Percentiles rank a stretch among this genome's conserved stretches.
Conservation (phyloP, 495 filamentous ascomycete genomes). For the Podospora appendiculata region DNA sequence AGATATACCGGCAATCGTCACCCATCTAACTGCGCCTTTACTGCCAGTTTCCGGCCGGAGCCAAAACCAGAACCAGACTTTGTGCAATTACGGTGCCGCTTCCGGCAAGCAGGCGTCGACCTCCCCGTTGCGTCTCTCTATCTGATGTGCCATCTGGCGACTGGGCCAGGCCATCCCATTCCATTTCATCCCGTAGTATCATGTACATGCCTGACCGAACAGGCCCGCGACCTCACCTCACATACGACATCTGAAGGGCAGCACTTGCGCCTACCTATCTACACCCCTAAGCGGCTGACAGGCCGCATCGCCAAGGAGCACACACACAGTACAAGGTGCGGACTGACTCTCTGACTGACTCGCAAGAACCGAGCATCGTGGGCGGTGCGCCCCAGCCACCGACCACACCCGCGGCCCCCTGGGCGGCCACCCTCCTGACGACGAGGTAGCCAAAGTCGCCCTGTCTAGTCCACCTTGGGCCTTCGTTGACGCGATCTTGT, state of each 20-base stretch:
- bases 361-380: background rate
- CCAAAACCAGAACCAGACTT: constrained; percentile 1
- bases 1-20: too few relatives aligned
- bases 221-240: too few relatives aligned
- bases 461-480: background rate
- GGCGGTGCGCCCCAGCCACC: constrained; percentile 12
- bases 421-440: constrained; percentile 14
- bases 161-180: too few relatives aligned
- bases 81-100: constrained; percentile 1
- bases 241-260: too few relatives aligned
- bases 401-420: constrained; percentile 10
- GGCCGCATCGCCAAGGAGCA: too few relatives aligned
- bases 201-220: too few relatives aligned
- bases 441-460: background rate
- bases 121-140: background rate
- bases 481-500: constrained; percentile 13
- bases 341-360: too few relatives aligned
- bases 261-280: too few relatives aligned
- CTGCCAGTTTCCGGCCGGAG: background rate
- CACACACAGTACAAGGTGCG: too few relatives aligned
- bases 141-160: background rate
- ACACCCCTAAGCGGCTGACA: too few relatives aligned
- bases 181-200: too few relatives aligned
- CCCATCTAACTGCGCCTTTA: background rate
- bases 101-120: constrained; percentile 4